Base-by-base conservation (phyloP, 2,329 filamentous ascomycete genomes). In the Septoria linicola region DNA sequence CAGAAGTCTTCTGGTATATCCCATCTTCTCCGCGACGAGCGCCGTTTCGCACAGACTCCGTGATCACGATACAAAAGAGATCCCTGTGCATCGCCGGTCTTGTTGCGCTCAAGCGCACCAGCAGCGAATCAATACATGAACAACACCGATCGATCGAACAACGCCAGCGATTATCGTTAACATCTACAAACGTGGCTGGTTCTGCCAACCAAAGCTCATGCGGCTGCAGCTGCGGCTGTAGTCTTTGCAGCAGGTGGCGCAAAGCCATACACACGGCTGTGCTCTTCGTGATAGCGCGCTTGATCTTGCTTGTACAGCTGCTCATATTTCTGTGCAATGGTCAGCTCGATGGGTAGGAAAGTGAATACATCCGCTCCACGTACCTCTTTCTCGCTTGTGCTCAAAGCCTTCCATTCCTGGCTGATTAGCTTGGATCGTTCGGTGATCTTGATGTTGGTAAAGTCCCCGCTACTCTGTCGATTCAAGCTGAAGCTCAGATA, bases 331-430 rank as follows among this genome's bases (percentile, higher is more conserved):
- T 60, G 52, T 30, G 34, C 23, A 37, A n/a, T 17, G 8, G 23
- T 42, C 16, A 47, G 34, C 16, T 17, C 14, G n/a, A 20, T 11
- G 31, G 16, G n/a, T 11, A 39, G 11, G 14, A 5, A 31, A 21
- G 34, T 20, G n/a, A 11, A 20, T 36, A 11, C 10, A 5, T 27
- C 23, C 5, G 10, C 23, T 27, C 10, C 14, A 32, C 44, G 13
- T 39, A 78, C 77, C 71, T 78, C 68, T 62, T 75, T 78, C 61
- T 80, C 73, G n/a, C 56, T 62, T 8, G 66, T 66, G 46, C 65
- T 66, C 40, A 82, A 63, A 2, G 62, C 69, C 49, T 73, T 75
- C 73, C 72, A 83, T 61, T 82, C 79, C 23, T 66, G 57, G 0
- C 43, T 52, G 14, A 78, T 63, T 32, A 78, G 62, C 56, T 67